phyloP scores from a whole-genome alignment of 2,329 filamentous ascomycete species.

The Ophiostoma pallidulum region DNA sequence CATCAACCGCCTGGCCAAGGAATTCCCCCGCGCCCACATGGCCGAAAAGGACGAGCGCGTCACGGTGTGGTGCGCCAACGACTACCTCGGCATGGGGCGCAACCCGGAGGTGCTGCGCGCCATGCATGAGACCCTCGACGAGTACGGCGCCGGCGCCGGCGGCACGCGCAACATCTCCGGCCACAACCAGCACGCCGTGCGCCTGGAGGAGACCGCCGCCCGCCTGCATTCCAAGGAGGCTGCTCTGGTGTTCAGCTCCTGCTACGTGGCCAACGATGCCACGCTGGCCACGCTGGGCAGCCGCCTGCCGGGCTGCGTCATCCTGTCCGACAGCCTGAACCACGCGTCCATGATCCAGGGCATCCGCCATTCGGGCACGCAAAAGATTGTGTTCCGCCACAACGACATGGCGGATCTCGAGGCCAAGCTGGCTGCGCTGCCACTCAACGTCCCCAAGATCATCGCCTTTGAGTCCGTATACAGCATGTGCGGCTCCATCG shows the following conservation, averaged over 20 bases:
- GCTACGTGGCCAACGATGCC: constrained; percentile 96
- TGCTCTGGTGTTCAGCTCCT: constrained; percentile 91
- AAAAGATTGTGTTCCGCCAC: constrained; percentile 98
- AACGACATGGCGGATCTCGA: constrained; percentile 93
- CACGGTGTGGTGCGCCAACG: constrained; percentile 98
- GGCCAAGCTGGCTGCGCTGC: constrained; percentile 80
- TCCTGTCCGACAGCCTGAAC: constrained; percentile 94
- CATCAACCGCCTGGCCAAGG: constrained; percentile 94
- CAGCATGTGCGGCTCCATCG: constrained; percentile 97
- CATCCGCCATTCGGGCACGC: constrained; percentile 91
- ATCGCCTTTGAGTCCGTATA: constrained; percentile 99
- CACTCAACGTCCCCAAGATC: constrained; percentile 82
- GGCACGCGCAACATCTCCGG: constrained; percentile 97
- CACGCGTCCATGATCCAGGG: constrained; percentile 99
- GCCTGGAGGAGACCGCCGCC: constrained; percentile 71
- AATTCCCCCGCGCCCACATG: constrained; percentile 94
- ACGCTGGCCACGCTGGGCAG: constrained; percentile 94
- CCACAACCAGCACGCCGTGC: constrained; percentile 89
- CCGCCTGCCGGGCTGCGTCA: constrained; percentile 92
- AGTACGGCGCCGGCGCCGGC: constrained; percentile 88
- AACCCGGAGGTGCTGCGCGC: constrained; percentile 76
- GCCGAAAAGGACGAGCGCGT: constrained; percentile 72
- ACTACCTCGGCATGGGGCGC: constrained; percentile 96
- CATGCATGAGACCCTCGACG: constrained; percentile 93
- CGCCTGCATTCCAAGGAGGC: constrained; percentile 86